Evolutionary conservation across 371 early-diverging fungal genomes (phyloP).

Genomic region (Mortierella sp.): DNA sequence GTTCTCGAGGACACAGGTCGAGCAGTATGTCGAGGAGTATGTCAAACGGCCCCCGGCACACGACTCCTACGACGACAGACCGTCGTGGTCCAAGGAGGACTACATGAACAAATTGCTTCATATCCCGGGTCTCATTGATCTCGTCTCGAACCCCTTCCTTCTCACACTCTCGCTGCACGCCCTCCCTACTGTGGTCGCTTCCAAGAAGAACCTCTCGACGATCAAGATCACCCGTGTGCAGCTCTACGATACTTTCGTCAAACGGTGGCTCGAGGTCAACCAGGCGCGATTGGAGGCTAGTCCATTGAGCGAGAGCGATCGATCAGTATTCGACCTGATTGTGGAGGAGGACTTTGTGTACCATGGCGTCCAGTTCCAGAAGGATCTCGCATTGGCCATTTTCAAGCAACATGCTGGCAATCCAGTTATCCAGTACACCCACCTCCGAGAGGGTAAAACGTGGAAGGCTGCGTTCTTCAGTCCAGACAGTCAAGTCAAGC

Average conservation of each 20-base stretch:
- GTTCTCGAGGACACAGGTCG: background rate
- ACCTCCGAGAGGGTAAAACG: background rate
- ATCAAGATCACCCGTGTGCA: background rate
- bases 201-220: background rate
- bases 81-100: background rate
- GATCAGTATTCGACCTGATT: background rate
- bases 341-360: background rate
- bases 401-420: background rate
- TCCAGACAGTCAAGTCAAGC: background rate
- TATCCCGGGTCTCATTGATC: constrained; percentile 5
- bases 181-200: background rate
- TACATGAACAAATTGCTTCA: background rate
- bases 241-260: background rate
- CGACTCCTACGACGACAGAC: no score
- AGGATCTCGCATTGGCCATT: background rate
- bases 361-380: background rate
- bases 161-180: background rate
- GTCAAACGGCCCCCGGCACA: background rate
- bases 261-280: background rate
- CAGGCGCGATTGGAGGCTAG: background rate
- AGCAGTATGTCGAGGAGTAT: constrained; percentile 9
- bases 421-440: background rate
- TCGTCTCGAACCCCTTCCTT: constrained; percentile 16
- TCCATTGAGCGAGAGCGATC: background rate
- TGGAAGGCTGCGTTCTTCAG: background rate